Evolutionary conservation across 129 eudicot species (phyloP), one percentile per base, ranked within the genome.

Genomic region (Pseudognaphalium luteoalbum): DNA sequence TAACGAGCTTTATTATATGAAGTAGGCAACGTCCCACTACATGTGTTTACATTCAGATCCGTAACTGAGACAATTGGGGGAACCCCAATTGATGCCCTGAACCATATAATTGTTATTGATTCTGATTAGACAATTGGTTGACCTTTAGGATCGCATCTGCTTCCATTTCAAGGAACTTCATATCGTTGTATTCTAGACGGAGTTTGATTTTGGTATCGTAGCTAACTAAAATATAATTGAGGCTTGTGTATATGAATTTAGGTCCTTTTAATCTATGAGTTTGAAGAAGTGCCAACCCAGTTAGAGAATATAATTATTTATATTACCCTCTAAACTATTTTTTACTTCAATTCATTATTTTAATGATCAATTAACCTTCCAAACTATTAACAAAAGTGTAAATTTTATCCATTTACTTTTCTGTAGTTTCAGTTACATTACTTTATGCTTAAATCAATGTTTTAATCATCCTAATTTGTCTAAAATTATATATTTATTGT

Each of bases 21-120:
- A 41, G 14, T 41, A 41, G 47, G 47, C 12, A 41, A 41, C 47
- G 14, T 41, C 47, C 12, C 14, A 41, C 14, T 41, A 9, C 47
- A 9, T 41, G 47, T 4, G 47, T 41, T 41, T 41, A 41, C 14
- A 41, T 41, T 3, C 14, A 41, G 14, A 41, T 41, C 47, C 4
- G 15, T 41, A 41, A 41, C 14, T 41, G 47, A 41, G 47, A 41
- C 47, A 41, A 41, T 41, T 9, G 32, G 22, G 12, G 58, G 71
- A 68, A 68, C 35, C 58, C 61, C 25, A 70, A 28, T 70, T 28
- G 41, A 70, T 70, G 60, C 47, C 39, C 14, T 47, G 62, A 28
- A 25, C 74, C 39, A 25, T 44, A 22, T 68, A 70, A 30, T 25
- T 25, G 28, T 25, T 25, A 25, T 25, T 0, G 22, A 14, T 47